Conservation (phyloP, 352 stramenopile genomes). For the Hyaloperonospora arabidopsidis region DNA sequence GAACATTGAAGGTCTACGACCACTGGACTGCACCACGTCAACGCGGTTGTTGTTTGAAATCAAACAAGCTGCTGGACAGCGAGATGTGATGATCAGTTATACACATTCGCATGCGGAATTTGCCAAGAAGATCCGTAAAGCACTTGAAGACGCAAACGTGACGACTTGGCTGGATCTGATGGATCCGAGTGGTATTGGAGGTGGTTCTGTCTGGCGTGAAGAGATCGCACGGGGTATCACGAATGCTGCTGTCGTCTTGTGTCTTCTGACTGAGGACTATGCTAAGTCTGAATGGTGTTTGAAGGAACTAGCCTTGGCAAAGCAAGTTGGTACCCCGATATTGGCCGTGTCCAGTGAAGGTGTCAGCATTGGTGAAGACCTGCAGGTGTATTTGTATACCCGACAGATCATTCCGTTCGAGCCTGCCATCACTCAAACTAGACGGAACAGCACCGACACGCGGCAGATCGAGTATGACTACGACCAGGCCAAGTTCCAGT, state of each 20-base stretch:
- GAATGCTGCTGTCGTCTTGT: constrained; percentile 65
- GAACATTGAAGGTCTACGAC: constrained; percentile 57
- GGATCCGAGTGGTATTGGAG: constrained; percentile 77
- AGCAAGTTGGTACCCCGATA: constrained; percentile 73
- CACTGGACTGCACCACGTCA: constrained; percentile 71
- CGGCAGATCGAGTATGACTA: constrained; percentile 79
- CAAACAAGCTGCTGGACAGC: constrained; percentile 67
- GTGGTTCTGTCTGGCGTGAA: constrained; percentile 72
- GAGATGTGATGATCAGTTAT: constrained; percentile 86
- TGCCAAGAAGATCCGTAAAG: constrained; percentile 65
- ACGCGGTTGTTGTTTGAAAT: constrained; percentile 75
- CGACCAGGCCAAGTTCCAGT: constrained; percentile 54
- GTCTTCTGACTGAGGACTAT: constrained; percentile 76
- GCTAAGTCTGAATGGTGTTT: constrained; percentile 74
- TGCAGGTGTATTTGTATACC: constrained; percentile 82
- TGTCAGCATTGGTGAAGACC: constrained; percentile 55
- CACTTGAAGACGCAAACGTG: constrained; percentile 62
- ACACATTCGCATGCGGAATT: constrained; percentile 80
- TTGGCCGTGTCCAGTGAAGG: constrained; percentile 64
- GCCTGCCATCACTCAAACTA: constrained; percentile 45
- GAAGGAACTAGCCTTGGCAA: constrained; percentile 76
- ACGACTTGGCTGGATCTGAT: constrained; percentile 85
- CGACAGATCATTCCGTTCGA: constrained; percentile 78
- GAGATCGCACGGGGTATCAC: constrained; percentile 76
- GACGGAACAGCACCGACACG: constrained; percentile 43